Evolutionary conservation across 73 alveolate genomes (phyloP).

Genomic region (Paramecium bursaria): DNA sequence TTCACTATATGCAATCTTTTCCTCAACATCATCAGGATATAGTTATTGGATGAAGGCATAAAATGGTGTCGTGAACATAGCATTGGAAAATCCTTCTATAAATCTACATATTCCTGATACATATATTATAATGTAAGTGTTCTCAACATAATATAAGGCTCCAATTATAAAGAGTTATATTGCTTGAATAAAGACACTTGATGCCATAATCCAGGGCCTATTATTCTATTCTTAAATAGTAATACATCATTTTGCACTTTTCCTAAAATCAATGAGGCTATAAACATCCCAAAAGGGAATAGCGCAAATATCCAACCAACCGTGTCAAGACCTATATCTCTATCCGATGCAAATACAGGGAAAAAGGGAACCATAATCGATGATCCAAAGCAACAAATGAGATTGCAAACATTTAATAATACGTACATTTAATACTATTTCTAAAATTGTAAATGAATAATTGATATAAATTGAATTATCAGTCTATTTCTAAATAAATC

Average conservation of each 20-base stretch:
- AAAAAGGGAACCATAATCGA: slow-evolving; percentile 39
- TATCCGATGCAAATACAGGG: slow-evolving; percentile 10
- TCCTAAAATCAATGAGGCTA: slow-evolving; percentile 27
- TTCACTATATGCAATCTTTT: slow-evolving; percentile 31
- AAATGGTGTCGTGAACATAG: slow-evolving; percentile 51
- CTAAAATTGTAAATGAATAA: too few species aligned
- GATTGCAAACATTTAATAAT: slow-evolving; percentile 22
- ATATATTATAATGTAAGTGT: too few species aligned
- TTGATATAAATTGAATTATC: too few species aligned
- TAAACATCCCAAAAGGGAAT: slow-evolving; percentile 13
- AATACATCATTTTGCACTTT: slow-evolving; percentile 22
- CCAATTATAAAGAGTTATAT: slow-evolving; percentile 18
- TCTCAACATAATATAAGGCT: too few species aligned
- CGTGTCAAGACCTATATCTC: background rate
- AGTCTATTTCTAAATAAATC: too few species aligned
- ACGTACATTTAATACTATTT: too few species aligned
- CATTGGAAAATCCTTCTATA: too few species aligned
- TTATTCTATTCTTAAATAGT: slow-evolving; percentile 23
- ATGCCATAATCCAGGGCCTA: background rate
- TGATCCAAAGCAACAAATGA: slow-evolving; percentile 34
- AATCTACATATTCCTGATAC: too few species aligned
- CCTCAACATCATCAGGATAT: slow-evolving; percentile 16
- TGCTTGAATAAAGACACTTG: slow-evolving; percentile 12
- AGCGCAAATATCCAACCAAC: slow-evolving; percentile 13
- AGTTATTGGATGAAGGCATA: slow-evolving; percentile 37